Evolutionary conservation across 805 yeast genomes (phyloP).

Genomic region (Tetrapisispora arboricola): DNA sequence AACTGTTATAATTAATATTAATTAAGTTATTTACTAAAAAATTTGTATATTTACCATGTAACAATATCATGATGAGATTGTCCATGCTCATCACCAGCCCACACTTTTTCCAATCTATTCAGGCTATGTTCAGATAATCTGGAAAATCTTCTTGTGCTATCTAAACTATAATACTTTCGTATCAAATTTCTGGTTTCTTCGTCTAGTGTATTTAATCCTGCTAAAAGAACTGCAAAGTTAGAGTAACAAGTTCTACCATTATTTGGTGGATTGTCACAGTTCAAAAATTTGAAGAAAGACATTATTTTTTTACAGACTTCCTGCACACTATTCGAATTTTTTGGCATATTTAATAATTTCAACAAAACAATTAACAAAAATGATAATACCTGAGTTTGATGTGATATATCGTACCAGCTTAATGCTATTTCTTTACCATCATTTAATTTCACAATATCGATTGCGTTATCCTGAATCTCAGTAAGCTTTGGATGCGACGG

Average conservation of each 20-base stretch:
- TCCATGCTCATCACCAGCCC: conserved; percentile 23
- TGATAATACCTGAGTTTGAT: conserved; percentile 30
- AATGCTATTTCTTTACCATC: conserved; percentile 25
- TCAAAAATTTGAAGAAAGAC: conserved; percentile 26
- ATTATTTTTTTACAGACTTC: conserved; percentile 26
- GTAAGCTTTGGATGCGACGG: conserved; percentile 29
- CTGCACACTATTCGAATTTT: conserved; percentile 25
- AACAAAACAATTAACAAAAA: conserved; percentile 25
- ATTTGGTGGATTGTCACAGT: conserved; percentile 28
- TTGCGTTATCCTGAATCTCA: conserved; percentile 26
- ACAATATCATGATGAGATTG: conserved; percentile 28
- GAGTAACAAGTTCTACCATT: conserved; percentile 29
- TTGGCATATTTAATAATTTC: conserved; percentile 26
- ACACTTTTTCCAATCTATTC: conserved; percentile 26
- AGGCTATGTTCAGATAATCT: conserved; percentile 28
- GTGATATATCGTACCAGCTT: conserved; percentile 32
- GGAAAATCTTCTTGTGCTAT: conserved; percentile 21
- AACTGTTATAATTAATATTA: no score
- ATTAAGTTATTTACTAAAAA: no score
- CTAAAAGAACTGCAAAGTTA: conserved; percentile 28
- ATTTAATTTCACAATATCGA: conserved; percentile 23
- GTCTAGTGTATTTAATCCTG: conserved; percentile 30
- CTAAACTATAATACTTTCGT: conserved; percentile 23
- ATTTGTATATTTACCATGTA: conserved; percentile 18
- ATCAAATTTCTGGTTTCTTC: conserved; percentile 26